Base-by-base conservation (phyloP, 2,329 filamentous ascomycete species). In the Penicillium sp. region DNA sequence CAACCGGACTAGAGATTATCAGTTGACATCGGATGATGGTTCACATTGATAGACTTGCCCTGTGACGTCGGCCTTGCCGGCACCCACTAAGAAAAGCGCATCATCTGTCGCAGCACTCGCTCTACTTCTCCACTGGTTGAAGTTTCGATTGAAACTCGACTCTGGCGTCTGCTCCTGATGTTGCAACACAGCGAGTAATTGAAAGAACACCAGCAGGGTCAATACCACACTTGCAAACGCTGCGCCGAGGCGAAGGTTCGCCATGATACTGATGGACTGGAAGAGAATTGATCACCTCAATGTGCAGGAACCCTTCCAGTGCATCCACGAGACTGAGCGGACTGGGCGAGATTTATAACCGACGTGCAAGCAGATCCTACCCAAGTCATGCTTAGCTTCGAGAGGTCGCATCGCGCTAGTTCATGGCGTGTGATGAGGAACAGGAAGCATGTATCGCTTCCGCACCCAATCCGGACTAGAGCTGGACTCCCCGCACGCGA, bases 61-160 rank as follows among this genome's bases (percentile, higher is more conserved):
- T 32, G 82, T 85, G 50, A 85, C 82, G 59, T 85, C 82, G 8
- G 77, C 81, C 60, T 82, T 85, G 16, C 81, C 82, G 14, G 82
- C 79, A 14, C 82, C 82, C 13, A 85, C 62, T 6, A 84, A 60
- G 53, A 83, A 84, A 26, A 72, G 62, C 34, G 66, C 63, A 41
- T 69, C 64, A 35, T 61, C 54, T 6, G 38, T 37, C 8, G 42
- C 42, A 11, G 44, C 38, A 6, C 36, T 48, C 5, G 54, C 41
- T 30, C 55, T 50, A 32, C 48, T 48, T 42, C 47, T 51, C 51
- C 55, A 57, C 33, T 47, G 36, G 36, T 46, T 39, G 43, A 47
- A 38, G 32, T 39, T 43, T 34, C 35, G 32, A 50, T 36, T 41
- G 16, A 52, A 47, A 18, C 23, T 39, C n/a, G 48, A 42, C 17